Conservation (phyloP, 1,139 yeast species). For the Diutina rugosa region DNA sequence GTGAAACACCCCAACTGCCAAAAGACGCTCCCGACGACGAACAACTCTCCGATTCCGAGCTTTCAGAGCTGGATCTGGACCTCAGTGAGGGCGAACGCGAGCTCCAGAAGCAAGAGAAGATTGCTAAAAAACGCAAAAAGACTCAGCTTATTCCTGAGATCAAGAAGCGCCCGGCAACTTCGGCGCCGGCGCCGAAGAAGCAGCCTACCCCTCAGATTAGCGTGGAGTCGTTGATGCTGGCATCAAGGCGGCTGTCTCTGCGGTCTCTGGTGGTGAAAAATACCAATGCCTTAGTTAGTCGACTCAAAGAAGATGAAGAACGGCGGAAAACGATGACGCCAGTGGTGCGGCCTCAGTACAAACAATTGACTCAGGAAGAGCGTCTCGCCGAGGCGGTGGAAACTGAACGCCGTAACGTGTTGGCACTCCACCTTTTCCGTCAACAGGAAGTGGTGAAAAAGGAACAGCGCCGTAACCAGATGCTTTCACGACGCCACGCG, state of each 20-base stretch:
- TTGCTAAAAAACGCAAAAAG: conserved; percentile 25
- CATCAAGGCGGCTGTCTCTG: conserved; percentile 45
- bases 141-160: conserved; percentile 33
- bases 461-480: conserved; percentile 52
- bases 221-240: conserved; percentile 1
- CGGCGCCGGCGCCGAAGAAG: background rate
- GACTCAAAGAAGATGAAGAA: conserved; percentile 58
- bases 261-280: conserved; percentile 71
- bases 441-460: conserved; percentile 80
- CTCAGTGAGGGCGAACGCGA: conserved; percentile 60
- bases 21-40: conserved; percentile 21
- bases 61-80: conserved; percentile 36
- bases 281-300: conserved; percentile 65
- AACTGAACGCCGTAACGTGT: conserved; percentile 67
- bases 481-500: conserved; percentile 51
- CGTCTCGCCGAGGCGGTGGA: conserved; percentile 72
- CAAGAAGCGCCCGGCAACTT: conserved; percentile 14
- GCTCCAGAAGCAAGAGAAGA: conserved; percentile 37
- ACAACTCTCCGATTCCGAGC: conserved; percentile 41
- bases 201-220: background rate
- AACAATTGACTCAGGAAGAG: conserved; percentile 74
- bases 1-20: conserved; percentile 7
- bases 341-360: conserved; percentile 26
- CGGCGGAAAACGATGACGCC: conserved; percentile 42
- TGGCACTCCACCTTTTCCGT: conserved; percentile 62